A percentile compares a stretch with the other conserved stretches of the same genome.
Evolutionary conservation across 2,329 filamentous ascomycete genomes (phyloP).

Genomic region (Ampelomyces quisqualis): DNA sequence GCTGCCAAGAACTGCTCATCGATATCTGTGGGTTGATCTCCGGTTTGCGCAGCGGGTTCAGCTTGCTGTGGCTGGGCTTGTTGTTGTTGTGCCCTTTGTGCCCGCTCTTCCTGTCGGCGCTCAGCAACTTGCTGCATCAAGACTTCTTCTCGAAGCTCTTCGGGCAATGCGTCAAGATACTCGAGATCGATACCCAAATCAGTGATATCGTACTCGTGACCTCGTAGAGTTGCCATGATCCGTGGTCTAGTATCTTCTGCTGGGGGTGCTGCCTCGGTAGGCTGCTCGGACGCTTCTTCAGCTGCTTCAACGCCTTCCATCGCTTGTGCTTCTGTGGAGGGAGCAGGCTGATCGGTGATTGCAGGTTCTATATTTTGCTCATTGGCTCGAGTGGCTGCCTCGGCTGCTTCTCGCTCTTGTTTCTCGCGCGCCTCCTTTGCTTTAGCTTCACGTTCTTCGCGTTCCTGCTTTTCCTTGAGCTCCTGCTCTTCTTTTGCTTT

Average conservation of each 20-base stretch:
- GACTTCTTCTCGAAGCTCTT: slow-evolving; percentile 94
- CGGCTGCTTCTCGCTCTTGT: slow-evolving; percentile 45
- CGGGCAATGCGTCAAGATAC: slow-evolving; percentile 94
- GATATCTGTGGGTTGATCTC: slow-evolving; percentile 78
- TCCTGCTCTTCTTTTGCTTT: slow-evolving; percentile 62
- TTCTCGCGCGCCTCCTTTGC: slow-evolving; percentile 48
- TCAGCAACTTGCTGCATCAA: slow-evolving; percentile 86
- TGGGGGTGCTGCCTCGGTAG: slow-evolving; percentile 36
- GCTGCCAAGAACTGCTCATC: slow-evolving; percentile 94
- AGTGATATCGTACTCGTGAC: slow-evolving; percentile 88
- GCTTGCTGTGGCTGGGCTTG: slow-evolving; percentile 25
- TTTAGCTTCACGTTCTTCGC: slow-evolving; percentile 57
- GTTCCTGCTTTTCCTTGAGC: slow-evolving; percentile 61
- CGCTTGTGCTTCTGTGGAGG: slow-evolving; percentile 13
- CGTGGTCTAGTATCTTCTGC: slow-evolving; percentile 49
- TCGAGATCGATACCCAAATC: slow-evolving; percentile 91
- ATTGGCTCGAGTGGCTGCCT: slow-evolving; percentile 42
- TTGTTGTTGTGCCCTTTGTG: slow-evolving; percentile 54
- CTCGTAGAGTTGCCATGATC: slow-evolving; percentile 79
- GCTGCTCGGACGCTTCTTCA: slow-evolving; percentile 23
- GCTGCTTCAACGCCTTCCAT: slow-evolving; percentile 6
- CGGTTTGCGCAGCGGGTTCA: slow-evolving; percentile 46
- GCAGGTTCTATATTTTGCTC: slow-evolving; percentile 21
- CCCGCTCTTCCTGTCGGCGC: slow-evolving; percentile 55
- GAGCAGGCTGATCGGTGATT: slow-evolving; percentile 24